phyloP scores from a whole-genome alignment of 176 grass and related monocot genomes.

The Musa beccarii region DNA sequence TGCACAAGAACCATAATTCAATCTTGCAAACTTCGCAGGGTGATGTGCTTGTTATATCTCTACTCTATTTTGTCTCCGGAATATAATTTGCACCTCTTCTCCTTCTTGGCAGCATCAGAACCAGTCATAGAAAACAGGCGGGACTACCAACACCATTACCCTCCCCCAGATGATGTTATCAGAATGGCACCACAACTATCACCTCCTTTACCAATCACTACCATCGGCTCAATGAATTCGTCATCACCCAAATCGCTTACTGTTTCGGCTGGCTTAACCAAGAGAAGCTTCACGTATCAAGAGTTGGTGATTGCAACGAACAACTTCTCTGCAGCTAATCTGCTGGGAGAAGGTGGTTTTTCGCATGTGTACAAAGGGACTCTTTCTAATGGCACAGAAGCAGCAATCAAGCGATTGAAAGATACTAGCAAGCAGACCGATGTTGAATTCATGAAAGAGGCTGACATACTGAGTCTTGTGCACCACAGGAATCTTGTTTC shows the following conservation, averaged over 20 bases:
- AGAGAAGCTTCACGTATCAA: conserved; percentile 6
- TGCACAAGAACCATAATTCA: no score
- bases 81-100: no score
- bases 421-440: not conserved
- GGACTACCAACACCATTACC: no score
- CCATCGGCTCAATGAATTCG: no score
- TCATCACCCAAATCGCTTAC: no score
- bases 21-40: no score
- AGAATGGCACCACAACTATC: no score
- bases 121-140: not conserved
- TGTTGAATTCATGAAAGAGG: conserved; percentile 2
- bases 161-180: no score
- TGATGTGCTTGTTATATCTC: no score
- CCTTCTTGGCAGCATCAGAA: no score
- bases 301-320: not conserved
- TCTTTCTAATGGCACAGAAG: conserved; percentile 1
- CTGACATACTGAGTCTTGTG: conserved; percentile 5
- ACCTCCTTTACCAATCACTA: not conserved
- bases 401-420: conserved; percentile 19
- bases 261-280: no score
- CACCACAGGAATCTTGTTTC: conserved; percentile 18
- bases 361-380: conserved; percentile 7
- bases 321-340: not conserved
- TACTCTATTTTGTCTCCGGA: no score
- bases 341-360: conserved; percentile 15